Percentiles rank a stretch among this genome's conserved stretches.
phyloP scores from a whole-genome alignment of 2,329 filamentous ascomycete species.

The Mycocentrospora acerina region DNA sequence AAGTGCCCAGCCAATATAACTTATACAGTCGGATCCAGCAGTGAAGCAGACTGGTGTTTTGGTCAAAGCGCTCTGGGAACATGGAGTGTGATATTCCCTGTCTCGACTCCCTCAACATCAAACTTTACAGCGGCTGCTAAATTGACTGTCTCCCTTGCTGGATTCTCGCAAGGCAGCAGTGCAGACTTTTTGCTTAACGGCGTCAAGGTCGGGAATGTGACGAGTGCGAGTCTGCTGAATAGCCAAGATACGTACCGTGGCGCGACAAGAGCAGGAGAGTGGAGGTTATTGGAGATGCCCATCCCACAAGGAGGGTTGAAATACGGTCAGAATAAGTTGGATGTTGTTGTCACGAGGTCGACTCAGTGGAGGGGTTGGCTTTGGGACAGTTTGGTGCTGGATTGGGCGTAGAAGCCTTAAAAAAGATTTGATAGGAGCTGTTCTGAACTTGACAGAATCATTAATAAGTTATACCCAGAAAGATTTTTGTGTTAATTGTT shows the following conservation, averaged over 20 bases:
- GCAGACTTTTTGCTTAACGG: slow-evolving; percentile 48
- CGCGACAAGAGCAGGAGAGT: slow-evolving; percentile 51
- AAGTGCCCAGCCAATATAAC: slow-evolving; percentile 50
- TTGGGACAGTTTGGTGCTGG: slow-evolving; percentile 47
- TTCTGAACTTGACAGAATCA: too few relatives aligned
- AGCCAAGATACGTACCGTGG: slow-evolving; percentile 54
- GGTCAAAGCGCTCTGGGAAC: slow-evolving; percentile 45
- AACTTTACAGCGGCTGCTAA: slow-evolving; percentile 27
- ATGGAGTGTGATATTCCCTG: slow-evolving; percentile 40
- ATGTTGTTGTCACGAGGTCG: slow-evolving; percentile 40
- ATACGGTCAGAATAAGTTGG: slow-evolving; percentile 39
- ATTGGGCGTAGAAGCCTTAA: slow-evolving; percentile 24
- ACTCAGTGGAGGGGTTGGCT: slow-evolving; percentile 45
- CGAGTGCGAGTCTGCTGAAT: slow-evolving; percentile 38
- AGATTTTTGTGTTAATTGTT: too few relatives aligned
- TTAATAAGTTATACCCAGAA: too few relatives aligned
- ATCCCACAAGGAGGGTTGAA: slow-evolving; percentile 33
- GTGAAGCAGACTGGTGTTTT: slow-evolving; percentile 51
- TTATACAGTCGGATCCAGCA: slow-evolving; percentile 45
- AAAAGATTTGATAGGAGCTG: too few relatives aligned
- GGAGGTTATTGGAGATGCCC: slow-evolving; percentile 48
- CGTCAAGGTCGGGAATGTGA: slow-evolving; percentile 45
- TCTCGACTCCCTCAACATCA: too few relatives aligned
- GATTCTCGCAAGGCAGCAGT: slow-evolving; percentile 47
- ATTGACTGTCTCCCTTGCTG: slow-evolving; percentile 48